Evolutionary conservation across 164 flowering plant species (phyloP), one percentile per base, ranked within the genome.

Genomic region (Stephania japonica): DNA sequence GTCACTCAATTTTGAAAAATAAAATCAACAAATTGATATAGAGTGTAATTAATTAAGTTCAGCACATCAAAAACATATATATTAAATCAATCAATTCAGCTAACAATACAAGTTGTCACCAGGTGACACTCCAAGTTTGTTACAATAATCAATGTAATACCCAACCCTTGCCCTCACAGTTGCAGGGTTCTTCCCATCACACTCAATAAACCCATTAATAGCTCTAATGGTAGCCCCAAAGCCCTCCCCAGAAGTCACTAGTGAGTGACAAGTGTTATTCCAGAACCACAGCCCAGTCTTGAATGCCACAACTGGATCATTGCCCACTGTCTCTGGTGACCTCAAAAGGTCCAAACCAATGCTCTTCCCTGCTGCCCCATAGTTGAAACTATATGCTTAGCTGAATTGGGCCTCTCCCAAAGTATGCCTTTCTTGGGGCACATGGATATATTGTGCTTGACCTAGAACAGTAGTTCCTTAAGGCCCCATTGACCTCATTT

Each of bases 231-330:
- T 85, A 0, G 78, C 73, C 3, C 87, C 87, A 38, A 83, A 83
- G 32, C 85, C 87, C 72, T 77, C 77, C 8, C 81, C 83, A 5
- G 84, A 80, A 23, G 72, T 76, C 3, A 79, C 71, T 56, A 49
- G 49, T 0, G 70, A 50, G n/a, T 84, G 83, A 38, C 74, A 77
- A 18, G 79, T 75, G 62, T 76, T 78, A 82, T 74, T 82, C 88
- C 88, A 85, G 61, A 44, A 84, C 86, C 85, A 84, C 42, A 84
- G 61, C 4, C 82, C 85, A 0, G 85, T 70, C 76, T 77, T 83
- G 82, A 82, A 84, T 4, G 88, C 70, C 10, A 80, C 27, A 2
- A 71, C 50, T 0, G 76, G 53, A 42, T 83, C 76, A 0, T 16
- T 77, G 5, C 81, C 86, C 61, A 85, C 86, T 0, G 73, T 81